phyloP scores from a whole-genome alignment of 345 rosid species.

The Acer campestre region DNA sequence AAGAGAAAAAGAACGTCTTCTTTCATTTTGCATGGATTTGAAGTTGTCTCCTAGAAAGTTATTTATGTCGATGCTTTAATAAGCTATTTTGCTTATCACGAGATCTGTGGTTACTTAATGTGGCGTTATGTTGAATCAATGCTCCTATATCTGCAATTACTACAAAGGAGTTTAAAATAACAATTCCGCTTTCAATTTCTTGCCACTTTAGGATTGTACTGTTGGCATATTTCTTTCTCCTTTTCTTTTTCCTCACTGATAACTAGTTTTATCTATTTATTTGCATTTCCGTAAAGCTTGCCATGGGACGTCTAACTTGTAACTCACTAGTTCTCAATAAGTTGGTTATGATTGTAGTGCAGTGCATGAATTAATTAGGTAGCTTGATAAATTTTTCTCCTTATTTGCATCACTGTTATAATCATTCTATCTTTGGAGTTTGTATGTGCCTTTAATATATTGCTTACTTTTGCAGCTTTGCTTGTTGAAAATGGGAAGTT shows the following conservation, averaged over 20 bases:
- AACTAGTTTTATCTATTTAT: not conserved
- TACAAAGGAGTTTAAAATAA: not conserved
- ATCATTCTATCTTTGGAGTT: not conserved
- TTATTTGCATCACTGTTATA: not conserved
- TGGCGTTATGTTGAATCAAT: not conserved
- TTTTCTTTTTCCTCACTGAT: not conserved
- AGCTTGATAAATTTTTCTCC: not conserved
- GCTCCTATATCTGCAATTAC: too few species aligned
- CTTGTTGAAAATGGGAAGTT: conserved; percentile 96
- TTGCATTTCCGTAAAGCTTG: not conserved
- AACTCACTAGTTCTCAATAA: not conserved
- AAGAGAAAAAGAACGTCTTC: not conserved
- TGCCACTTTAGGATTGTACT: not conserved
- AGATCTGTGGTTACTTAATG: not conserved
- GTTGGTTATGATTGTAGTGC: not conserved
- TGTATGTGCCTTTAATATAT: not conserved
- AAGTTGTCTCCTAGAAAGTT: not conserved
- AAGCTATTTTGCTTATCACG: not conserved
- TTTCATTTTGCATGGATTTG: not conserved
- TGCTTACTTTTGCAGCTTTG: conserved; percentile 46
- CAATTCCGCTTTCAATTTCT: not conserved
- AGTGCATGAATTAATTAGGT: not conserved
- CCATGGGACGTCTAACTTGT: not conserved
- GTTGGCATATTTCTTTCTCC: not conserved
- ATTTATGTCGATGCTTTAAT: not conserved